These are phyloP conservation scores for Populus euphratica DNA, from an alignment of 345 rosid species.

Conservation along the genomic window DNA sequence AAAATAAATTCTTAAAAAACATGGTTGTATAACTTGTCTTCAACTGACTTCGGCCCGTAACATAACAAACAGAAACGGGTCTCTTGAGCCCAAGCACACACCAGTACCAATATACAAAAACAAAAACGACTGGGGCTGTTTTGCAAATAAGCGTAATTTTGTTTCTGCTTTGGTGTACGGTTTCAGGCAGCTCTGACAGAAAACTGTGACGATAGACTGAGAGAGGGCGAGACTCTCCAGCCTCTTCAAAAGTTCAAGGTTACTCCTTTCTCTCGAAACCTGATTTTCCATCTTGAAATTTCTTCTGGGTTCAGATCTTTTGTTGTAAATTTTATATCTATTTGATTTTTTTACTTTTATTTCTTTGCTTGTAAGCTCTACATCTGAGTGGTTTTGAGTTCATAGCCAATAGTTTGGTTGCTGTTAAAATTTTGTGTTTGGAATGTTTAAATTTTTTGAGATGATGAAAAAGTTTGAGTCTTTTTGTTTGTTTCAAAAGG, in stretches of 20 bases:
- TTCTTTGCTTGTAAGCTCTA: not conserved
- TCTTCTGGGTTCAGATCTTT: slow-evolving; percentile 16
- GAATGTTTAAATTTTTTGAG: not conserved
- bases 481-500: not conserved
- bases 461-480: not conserved
- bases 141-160: slow-evolving; percentile 6
- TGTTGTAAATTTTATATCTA: not conserved
- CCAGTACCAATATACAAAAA: not conserved
- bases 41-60: not conserved
- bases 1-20: too few relatives aligned
- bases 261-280: slow-evolving; percentile 23
- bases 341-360: not conserved
- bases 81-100: not conserved
- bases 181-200: not conserved
- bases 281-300: not conserved
- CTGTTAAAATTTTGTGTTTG: slow-evolving; percentile 11
- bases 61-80: not conserved
- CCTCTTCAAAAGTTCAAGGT: slow-evolving; percentile 42
- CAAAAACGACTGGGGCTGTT: not conserved
- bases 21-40: not conserved
- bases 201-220: not conserved
- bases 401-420: not conserved
- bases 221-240: slow-evolving; percentile 1
- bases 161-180: not conserved
- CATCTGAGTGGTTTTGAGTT: not conserved